phyloP scores from a whole-genome alignment of 768 basidiomycete genomes.

The Dacryopinax primogenitus region DNA sequence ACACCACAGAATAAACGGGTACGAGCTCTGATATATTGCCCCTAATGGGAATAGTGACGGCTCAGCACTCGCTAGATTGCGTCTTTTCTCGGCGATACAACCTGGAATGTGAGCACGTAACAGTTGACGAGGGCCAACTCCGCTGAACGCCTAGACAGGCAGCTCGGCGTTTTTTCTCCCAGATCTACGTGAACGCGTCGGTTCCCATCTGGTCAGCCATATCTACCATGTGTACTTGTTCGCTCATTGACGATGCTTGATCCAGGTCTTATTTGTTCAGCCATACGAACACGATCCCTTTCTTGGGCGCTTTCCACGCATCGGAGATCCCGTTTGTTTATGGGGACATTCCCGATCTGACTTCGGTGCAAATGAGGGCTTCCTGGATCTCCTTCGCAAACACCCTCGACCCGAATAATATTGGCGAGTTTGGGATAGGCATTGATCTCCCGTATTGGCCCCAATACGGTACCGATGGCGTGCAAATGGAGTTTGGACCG shows the following conservation, averaged over 20 bases:
- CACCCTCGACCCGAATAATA: constrained; percentile 35
- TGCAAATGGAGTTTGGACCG: background rate
- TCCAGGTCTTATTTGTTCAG: constrained; percentile 4
- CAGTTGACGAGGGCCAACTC: background rate
- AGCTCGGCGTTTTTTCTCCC: background rate
- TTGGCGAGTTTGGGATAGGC: background rate
- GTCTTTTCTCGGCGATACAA: background rate
- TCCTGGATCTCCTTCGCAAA: constrained; percentile 39
- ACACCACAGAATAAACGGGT: background rate
- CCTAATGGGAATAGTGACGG: background rate
- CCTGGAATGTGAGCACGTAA: background rate
- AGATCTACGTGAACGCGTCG: background rate
- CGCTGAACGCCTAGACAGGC: background rate
- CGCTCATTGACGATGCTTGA: background rate
- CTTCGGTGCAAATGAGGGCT: constrained; percentile 32
- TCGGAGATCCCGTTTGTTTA: constrained; percentile 21
- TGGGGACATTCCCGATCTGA: constrained; percentile 1
- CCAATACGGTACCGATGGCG: background rate
- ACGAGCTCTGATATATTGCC: background rate
- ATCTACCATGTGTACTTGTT: background rate
- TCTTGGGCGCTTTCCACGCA: constrained; percentile 11
- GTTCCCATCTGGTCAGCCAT: background rate
- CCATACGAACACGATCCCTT: background rate
- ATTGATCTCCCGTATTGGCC: background rate
- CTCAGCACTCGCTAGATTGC: background rate